Evolutionary conservation across 805 yeast genomes (phyloP), one percentile per base, ranked within the genome.

Genomic region (Starmerella powellii): DNA sequence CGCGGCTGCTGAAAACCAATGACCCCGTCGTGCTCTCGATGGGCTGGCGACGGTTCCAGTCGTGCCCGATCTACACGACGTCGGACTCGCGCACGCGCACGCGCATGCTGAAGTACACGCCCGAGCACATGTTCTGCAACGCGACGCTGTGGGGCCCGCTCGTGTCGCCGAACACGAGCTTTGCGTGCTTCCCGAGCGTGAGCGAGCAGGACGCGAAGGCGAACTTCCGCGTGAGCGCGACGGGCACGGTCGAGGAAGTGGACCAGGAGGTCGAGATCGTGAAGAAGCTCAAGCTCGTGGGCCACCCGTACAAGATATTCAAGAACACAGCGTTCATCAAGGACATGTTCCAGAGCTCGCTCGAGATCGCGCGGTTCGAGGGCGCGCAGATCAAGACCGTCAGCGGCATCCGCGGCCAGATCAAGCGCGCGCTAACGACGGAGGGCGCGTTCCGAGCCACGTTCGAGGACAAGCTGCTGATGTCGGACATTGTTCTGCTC

Each of bases 1-100:
- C 86, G 59, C 86, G 86, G 71, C 84, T 93, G 45, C 69, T 91
- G 55, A 91, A 91, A 63, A 76, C 96, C 8, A 93, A 85, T 58
- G 99, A 91, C 64, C 98, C 99, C 1, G 69, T 93, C 51, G 85
- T 91, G 41, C 61, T 91, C 37, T 88, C 97, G 0, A 65, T 91
- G 33, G 99, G 99, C 30, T 91, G 98, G 99, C 77, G 99, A 67
- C 72, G 99, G 62, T 93, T 91, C 67, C 99, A 91, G 63, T 87
- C 98, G 0, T 65, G 88, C 42, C 99, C 99, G 8, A 72, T 91
- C 20, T 91, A 87, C 61, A 87, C 98, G 3, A 91, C 98, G 0
- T 77, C 94, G 6, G 99, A 91, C 63, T 91, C 98, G 6, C 73
- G 99, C 65, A 91, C 99, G 12, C 75, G 99, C 68, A 88, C 87